Percentiles rank a stretch among this genome's conserved stretches.
These are phyloP conservation scores for Aspergillus calidoustus DNA, from an alignment of 2,329 filamentous ascomycete species.

Conservation along the genomic window DNA sequence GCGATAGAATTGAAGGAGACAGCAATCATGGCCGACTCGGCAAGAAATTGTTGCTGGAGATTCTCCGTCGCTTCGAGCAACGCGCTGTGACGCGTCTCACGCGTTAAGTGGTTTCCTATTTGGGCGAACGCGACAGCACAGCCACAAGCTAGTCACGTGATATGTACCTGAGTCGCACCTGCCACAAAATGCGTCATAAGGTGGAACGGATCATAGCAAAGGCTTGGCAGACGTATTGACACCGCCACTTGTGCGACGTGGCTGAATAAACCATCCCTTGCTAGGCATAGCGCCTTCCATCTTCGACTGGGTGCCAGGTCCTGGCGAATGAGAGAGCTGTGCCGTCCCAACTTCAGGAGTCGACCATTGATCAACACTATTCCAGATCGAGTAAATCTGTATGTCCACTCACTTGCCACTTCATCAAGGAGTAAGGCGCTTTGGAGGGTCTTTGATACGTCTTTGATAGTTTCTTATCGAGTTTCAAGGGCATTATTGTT, in stretches of 20 bases:
- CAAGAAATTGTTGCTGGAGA: background rate
- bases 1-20: constrained; percentile 28
- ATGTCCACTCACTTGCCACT: background rate
- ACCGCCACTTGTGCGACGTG: constrained; percentile 13
- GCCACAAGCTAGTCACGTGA: constrained; percentile 22
- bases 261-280: background rate
- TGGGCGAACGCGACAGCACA: constrained; percentile 23
- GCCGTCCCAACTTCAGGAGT: background rate
- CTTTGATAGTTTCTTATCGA: background rate
- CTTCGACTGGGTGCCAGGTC: background rate
- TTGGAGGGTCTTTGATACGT: background rate
- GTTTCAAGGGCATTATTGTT: background rate
- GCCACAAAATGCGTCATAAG: background rate
- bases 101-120: constrained; percentile 41
- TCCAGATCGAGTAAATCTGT: background rate
- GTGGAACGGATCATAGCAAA: background rate
- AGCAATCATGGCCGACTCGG: constrained; percentile 22
- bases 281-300: background rate
- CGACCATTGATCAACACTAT: background rate
- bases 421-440: background rate
- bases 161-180: background rate
- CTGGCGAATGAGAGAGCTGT: constrained; percentile 2
- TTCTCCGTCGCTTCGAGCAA: constrained; percentile 13
- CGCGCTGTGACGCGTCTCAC: constrained; percentile 35
- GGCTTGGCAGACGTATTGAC: constrained; percentile 9